Evolutionary conservation across 345 rosid genomes (phyloP).

Genomic region (Crucihimalaya himalaica): DNA sequence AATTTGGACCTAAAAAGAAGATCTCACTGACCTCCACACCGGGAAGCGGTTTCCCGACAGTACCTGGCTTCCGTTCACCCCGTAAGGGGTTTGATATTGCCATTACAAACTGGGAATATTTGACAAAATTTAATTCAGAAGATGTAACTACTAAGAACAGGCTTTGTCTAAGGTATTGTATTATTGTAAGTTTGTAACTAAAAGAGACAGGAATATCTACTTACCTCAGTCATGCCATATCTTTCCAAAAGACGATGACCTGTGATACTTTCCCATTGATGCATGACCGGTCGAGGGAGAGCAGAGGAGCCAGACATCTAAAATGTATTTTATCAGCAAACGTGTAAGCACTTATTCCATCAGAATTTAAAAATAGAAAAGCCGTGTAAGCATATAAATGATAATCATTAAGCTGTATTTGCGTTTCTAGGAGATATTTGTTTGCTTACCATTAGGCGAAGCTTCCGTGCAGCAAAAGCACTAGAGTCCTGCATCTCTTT

Average conservation of each 20-base stretch:
- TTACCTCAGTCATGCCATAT: conserved; percentile 98
- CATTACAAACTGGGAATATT: conserved; percentile 75
- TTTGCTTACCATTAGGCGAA: conserved; percentile 81
- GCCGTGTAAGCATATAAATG: background rate
- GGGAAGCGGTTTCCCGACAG: conserved; percentile 95
- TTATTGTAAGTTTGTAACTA: conserved; percentile 7
- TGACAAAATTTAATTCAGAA: conserved; percentile 8
- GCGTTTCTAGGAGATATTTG: background rate
- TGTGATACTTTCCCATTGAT: conserved; percentile 91
- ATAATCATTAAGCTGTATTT: background rate
- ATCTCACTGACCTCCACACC: conserved; percentile 77
- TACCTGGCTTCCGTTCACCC: conserved; percentile 82
- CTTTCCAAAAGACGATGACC: conserved; percentile 96
- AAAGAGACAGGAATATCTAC: conserved; percentile 20
- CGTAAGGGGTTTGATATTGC: conserved; percentile 87
- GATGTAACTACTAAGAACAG: background rate
- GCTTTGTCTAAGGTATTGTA: conserved; percentile 4
- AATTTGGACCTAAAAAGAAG: conserved; percentile 2
- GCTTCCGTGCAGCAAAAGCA: conserved; percentile 70
- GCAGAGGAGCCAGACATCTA: conserved; percentile 99
- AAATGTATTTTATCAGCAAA: conserved; percentile 12
- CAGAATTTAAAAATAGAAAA: conserved; percentile 7
- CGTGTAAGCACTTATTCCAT: background rate
- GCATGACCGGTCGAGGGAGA: conserved; percentile 93
- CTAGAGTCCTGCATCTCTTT: conserved; percentile 62